Evolutionary conservation across 768 basidiomycete species (phyloP).

Genomic region (Gymnopilus junonius): DNA sequence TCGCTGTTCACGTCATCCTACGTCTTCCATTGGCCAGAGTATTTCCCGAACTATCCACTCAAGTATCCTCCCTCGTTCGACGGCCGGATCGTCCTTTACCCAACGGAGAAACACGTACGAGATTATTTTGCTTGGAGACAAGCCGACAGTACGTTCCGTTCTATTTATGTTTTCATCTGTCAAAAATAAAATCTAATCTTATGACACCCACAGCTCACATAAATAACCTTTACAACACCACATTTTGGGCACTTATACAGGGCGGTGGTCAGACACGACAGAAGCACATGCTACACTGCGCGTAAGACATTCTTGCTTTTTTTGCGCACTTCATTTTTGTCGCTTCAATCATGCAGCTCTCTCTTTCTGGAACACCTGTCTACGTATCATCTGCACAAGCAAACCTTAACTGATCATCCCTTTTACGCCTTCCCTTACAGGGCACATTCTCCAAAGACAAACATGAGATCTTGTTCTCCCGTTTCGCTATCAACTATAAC

Average conservation of each 20-base stretch:
- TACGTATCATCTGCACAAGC: not conserved
- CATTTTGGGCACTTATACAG: constrained; percentile 92
- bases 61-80: constrained; percentile 93
- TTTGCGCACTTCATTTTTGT: constrained; percentile 15
- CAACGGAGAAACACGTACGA: constrained; percentile 66
- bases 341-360: not conserved
- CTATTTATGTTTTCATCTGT: not conserved
- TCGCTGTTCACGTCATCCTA: constrained; percentile 93
- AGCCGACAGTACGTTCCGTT: constrained; percentile 78
- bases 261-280: constrained; percentile 77
- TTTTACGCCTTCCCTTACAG: constrained; percentile 44
- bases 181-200: constrained; percentile 1
- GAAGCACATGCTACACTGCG: constrained; percentile 83
- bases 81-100: constrained; percentile 85
- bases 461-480: constrained; percentile 86
- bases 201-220: constrained; percentile 74
- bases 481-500: constrained; percentile 90
- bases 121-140: constrained; percentile 98
- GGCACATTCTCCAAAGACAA: constrained; percentile 90
- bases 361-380: not conserved
- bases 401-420: not conserved
- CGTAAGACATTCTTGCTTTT: constrained; percentile 43
- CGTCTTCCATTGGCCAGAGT: constrained; percentile 82
- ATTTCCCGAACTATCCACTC: constrained; percentile 74
- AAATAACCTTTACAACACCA: constrained; percentile 97